Evolutionary conservation across 225 moss, liverwort and hornwort species (phyloP).

Genomic region (Ulota crispa): DNA sequence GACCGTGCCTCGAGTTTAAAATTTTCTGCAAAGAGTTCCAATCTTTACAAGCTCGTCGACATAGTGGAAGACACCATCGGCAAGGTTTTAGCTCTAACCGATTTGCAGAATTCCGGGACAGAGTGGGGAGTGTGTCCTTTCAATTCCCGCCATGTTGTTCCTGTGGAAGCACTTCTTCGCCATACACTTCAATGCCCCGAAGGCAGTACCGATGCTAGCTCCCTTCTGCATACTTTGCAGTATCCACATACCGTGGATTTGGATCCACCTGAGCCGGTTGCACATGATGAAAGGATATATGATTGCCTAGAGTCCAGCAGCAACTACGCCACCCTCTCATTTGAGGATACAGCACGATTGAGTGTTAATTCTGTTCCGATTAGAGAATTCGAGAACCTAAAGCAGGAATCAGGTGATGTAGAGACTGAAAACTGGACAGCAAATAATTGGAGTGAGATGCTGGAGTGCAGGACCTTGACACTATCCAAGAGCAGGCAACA

Average conservation of each 20-base stretch:
- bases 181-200: conserved; percentile 47
- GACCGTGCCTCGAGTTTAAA: conserved; percentile 8
- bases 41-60: conserved; percentile 38
- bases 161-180: conserved; percentile 41
- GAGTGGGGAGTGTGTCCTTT: conserved; percentile 37
- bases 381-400: background rate
- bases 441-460: background rate
- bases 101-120: conserved; percentile 23
- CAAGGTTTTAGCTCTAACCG: conserved; percentile 31
- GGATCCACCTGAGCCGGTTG: background rate
- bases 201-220: conserved; percentile 26
- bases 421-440: background rate
- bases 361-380: background rate
- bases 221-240: conserved; percentile 33
- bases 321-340: conserved; percentile 32
- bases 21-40: conserved; percentile 26
- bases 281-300: background rate
- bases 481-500: conserved; percentile 27
- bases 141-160: conserved; percentile 40
- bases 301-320: conserved; percentile 12
- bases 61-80: conserved; percentile 38
- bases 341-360: conserved; percentile 30
- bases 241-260: conserved; percentile 34
- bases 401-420: conserved; percentile 10
- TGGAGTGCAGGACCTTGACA: conserved; percentile 20